Evolutionary conservation across 2,329 filamentous ascomycete species (phyloP), one percentile per base, ranked within the genome.

Genomic region (Chlorencoelia australis): DNA sequence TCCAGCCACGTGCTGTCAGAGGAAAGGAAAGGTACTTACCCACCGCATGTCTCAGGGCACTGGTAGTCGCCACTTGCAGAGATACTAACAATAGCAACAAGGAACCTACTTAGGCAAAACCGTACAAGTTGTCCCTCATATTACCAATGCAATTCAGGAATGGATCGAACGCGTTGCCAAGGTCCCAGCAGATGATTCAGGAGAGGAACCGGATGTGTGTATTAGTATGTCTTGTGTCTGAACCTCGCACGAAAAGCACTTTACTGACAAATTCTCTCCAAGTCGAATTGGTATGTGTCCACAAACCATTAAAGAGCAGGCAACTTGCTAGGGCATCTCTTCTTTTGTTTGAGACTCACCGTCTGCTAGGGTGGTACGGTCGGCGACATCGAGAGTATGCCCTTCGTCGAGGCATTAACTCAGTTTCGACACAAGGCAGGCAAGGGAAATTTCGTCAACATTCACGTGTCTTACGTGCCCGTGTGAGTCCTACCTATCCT

Each of bases 121-220:
- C 13, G 81, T 93, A 11, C 87, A 95, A 61, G 82, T 93, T 24
- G 87, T 96, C 4, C 89, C 89, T 2, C 89, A 96, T 60, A 71
- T 96, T 49, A 94, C 87, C 37, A 78, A 93, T 55, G 84, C 80
- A 13, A 94, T 95, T 53, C 83, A 94, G 61, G 83, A 93, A 41
- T 94, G 86, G 83, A 86, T 96, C 46, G 76, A 87, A 62, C 73
- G 83, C 17, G 89, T 96, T 9, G 80, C 89, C 20, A 77, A 71
- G 54, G 79, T 91, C 27, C 83, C 88, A 0, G 86, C 94, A 3
- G 89, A 96, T 54, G 83, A 89, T 49, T 84, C 84, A 2, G 74
- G 75, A 14, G 75, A 81, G 54, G 73, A 79, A 60, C 89, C 91
- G 0, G 89, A 96, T 63, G 82, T 95, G 41, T 96, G 89, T 61